Conservation (phyloP, 2,329 filamentous ascomycete genomes). For the Nemania sp. region DNA sequence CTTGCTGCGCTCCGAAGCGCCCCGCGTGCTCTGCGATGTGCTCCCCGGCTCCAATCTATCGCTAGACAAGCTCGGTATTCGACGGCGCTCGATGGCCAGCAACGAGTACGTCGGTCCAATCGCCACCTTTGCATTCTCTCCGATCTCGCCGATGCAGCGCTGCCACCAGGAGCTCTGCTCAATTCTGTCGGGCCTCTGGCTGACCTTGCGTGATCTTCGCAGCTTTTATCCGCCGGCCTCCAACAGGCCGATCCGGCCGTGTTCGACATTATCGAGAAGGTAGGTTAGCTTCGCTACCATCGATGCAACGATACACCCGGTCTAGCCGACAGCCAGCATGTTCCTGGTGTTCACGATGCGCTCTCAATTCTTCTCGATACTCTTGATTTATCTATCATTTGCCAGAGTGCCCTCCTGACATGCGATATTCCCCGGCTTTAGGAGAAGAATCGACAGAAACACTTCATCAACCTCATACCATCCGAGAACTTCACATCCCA, state of each 20-base stretch:
- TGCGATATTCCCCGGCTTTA: conserved; percentile 42
- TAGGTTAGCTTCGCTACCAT: too few relatives aligned
- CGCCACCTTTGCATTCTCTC: background rate
- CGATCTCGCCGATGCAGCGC: background rate
- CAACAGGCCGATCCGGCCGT: conserved; percentile 84
- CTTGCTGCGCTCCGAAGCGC: conserved; percentile 52
- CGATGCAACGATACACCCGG: background rate
- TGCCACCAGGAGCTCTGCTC: background rate
- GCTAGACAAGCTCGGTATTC: conserved; percentile 51
- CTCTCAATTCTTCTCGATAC: background rate
- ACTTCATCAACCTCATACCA: conserved; percentile 96
- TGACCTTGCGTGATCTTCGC: conserved; percentile 20
- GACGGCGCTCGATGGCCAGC: conserved; percentile 57
- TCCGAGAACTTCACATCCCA: conserved; percentile 96
- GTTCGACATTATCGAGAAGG: conserved; percentile 88
- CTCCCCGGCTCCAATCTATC: conserved; percentile 27
- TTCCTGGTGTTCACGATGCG: background rate
- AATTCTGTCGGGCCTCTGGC: conserved; percentile 1
- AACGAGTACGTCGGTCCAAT: conserved; percentile 51
- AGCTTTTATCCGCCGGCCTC: conserved; percentile 81
- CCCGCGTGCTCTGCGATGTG: conserved; percentile 49
- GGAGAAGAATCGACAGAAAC: conserved; percentile 96
- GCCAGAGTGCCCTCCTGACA: conserved; percentile 19
- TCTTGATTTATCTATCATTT: too few relatives aligned
- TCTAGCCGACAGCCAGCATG: too few relatives aligned